phyloP scores from a whole-genome alignment of 139 green algal genomes.

The Nannochloris sp. region DNA sequence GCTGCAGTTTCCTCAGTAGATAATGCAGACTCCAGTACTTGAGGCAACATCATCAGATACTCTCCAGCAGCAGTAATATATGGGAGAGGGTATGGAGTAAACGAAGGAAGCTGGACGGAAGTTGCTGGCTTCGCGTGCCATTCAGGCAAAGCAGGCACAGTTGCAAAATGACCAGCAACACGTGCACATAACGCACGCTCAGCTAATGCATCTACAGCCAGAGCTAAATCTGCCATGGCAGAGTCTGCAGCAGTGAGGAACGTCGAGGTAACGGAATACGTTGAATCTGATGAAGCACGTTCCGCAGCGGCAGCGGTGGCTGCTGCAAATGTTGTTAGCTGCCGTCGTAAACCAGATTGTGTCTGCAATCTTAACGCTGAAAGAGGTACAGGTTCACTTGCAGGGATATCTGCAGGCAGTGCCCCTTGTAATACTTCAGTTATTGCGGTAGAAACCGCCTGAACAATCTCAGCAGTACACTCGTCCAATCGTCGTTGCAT shows the following conservation, averaged over 20 bases:
- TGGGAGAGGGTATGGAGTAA: constrained; percentile 75
- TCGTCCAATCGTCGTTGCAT: constrained; percentile 16
- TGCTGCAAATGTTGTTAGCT: constrained; percentile 2
- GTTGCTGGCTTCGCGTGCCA: constrained; percentile 14
- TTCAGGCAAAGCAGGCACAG: constrained; percentile 17
- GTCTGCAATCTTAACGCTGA: background rate
- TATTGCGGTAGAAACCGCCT: constrained; percentile 1
- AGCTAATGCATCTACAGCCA: background rate
- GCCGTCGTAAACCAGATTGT: constrained; percentile 14
- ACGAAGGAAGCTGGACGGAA: constrained; percentile 60
- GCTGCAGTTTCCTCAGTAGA: constrained; percentile 30
- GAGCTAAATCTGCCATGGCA: background rate
- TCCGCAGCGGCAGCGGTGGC: background rate
- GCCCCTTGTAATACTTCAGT: constrained; percentile 3
- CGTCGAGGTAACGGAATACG: too few species aligned
- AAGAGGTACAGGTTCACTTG: constrained; percentile 1
- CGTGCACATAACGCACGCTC: background rate
- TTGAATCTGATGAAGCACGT: constrained; percentile 10
- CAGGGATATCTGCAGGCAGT: background rate
- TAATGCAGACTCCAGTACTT: constrained; percentile 68
- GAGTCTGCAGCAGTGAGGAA: background rate
- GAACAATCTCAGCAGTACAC: constrained; percentile 27
- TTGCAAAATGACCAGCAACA: constrained; percentile 6
- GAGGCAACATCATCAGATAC: constrained; percentile 87
- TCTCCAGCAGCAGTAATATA: constrained; percentile 71